Percentiles rank a stretch among this genome's conserved stretches.
Conservation (phyloP, 768 basidiomycete species). For the Lyophyllum decastes region DNA sequence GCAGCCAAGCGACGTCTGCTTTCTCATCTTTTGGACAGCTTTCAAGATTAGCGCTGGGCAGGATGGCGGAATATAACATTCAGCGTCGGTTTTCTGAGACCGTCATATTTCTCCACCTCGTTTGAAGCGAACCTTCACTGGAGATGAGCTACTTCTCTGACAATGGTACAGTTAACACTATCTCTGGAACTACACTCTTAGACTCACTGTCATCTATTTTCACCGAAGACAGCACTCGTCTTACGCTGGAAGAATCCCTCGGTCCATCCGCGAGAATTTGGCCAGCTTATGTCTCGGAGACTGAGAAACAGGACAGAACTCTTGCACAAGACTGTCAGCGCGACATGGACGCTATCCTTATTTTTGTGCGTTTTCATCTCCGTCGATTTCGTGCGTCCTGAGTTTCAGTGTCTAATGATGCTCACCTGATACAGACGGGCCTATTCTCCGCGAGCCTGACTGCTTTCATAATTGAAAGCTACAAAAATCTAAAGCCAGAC, state of each 20-base stretch:
- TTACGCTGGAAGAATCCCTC: not conserved
- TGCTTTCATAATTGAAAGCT: slow-evolving; percentile 25
- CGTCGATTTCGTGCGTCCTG: not conserved
- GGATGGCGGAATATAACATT: not conserved
- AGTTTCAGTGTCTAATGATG: not conserved
- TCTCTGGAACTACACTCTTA: not conserved
- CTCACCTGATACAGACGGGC: slow-evolving; percentile 14
- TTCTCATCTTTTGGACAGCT: not conserved
- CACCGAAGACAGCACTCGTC: not conserved
- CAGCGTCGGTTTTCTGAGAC: not conserved
- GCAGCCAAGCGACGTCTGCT: not conserved
- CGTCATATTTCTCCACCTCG: not conserved
- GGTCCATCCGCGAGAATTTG: slow-evolving; percentile 8
- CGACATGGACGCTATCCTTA: slow-evolving; percentile 17
- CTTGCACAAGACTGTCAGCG: slow-evolving; percentile 15
- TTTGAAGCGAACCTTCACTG: not conserved
- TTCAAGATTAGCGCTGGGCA: not conserved
- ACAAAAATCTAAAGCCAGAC: slow-evolving; percentile 18
- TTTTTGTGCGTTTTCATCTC: slow-evolving; percentile 15
- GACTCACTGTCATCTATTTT: not conserved
- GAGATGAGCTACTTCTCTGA: not conserved
- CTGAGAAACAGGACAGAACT: slow-evolving; percentile 14
- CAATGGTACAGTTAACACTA: not conserved
- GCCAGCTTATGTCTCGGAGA: slow-evolving; percentile 15
- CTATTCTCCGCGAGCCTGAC: slow-evolving; percentile 26